Evolutionary conservation across 441 rosid species (phyloP).

Genomic region (Adansonia rubrostipa): DNA sequence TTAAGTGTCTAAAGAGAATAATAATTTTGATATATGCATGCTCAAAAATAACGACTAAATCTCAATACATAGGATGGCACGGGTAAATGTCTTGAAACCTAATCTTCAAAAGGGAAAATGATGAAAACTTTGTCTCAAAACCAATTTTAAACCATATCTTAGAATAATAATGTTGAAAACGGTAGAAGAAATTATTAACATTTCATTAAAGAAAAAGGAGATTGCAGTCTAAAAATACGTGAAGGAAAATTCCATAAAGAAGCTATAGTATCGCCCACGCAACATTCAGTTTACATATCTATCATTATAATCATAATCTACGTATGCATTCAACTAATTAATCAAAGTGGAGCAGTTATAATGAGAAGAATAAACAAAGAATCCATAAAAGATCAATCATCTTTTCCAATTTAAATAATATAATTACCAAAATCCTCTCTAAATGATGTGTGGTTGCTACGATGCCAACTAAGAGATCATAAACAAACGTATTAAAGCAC

Average conservation of each 20-base stretch:
- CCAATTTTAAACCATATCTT: background rate
- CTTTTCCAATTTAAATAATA: background rate
- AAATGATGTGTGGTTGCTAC: background rate
- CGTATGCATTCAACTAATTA: constrained; percentile 8
- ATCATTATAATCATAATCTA: background rate
- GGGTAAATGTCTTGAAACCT: too few species aligned
- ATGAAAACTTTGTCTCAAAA: background rate
- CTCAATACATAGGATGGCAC: too few species aligned
- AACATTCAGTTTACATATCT: background rate
- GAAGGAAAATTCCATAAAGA: background rate
- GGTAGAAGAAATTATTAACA: background rate
- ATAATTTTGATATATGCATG: too few species aligned
- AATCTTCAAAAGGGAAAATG: background rate
- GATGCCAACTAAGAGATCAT: background rate
- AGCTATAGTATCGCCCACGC: background rate
- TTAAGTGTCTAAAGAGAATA: too few species aligned
- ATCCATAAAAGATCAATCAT: background rate
- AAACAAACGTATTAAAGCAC: background rate
- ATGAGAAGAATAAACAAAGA: background rate
- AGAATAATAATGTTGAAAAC: background rate
- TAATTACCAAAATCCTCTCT: too few species aligned
- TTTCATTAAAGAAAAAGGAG: background rate
- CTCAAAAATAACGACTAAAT: too few species aligned
- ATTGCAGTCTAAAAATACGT: too few species aligned
- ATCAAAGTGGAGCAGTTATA: background rate